Evolutionary conservation across 2,329 filamentous ascomycete genomes (phyloP), one percentile per base, ranked within the genome.

Genomic region (Penicillium sp.): DNA sequence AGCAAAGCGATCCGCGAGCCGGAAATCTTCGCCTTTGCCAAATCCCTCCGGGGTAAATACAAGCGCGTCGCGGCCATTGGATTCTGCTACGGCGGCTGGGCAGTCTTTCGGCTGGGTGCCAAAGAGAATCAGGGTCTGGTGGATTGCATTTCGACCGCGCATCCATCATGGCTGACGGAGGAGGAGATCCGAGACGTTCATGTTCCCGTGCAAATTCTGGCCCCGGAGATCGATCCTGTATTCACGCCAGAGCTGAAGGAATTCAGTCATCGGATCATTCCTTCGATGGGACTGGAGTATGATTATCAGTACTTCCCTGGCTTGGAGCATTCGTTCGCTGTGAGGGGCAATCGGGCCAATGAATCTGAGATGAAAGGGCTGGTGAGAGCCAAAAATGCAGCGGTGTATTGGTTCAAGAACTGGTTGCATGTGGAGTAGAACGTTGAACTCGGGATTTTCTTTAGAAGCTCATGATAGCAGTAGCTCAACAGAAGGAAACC

Each of bases 81-180:
- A 2, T 77, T 65, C 49, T 77, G 75, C 58, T 77, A 67, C 37
- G 74, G 75, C 10, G 73, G 72, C 4, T 78, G 75, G 76, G 75
- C 70, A 0, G 62, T 61, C 3, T 70, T 76, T 40, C 67, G 69
- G 1, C 66, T 78, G 0, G 75, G 64, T 0, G 62, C 67, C 1
- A 67, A 69, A 41, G 60, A 57, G 9, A 44, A 63, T n/a, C 41
- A 61, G 9, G 53, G 54, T 2, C 56, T 77, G 2, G 67, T 77
- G 4, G 73, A 77, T 41, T 69, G 62, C 47, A 62, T 76, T 25
- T 60, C 64, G 2, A 59, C 60, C 3, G 75, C 59, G 0, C 75
- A 78, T 50, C 75, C 72, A 7, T 67, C 63, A 0, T 47, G 67
- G 27, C 40, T 77, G 15, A 68, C 60, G 0, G 63, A 70, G 41